These are phyloP conservation scores for Halteria grandinella DNA, from an alignment of 73 alveolate genomes.

Conservation along the genomic window DNA sequence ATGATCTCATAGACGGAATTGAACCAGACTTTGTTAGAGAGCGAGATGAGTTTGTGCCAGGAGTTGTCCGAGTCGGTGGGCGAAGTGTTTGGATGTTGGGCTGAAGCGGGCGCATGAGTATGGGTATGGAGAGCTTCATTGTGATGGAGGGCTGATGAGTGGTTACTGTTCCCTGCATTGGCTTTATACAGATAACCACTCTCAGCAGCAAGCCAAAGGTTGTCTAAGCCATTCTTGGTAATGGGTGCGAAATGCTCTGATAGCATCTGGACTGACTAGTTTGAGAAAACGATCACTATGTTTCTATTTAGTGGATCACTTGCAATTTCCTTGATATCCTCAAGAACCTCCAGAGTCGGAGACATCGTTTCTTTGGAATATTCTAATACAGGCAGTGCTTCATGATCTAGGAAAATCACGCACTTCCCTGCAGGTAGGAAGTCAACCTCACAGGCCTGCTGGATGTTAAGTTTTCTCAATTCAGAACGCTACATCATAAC, in stretches of 20 bases:
- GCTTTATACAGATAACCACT: conserved; percentile 71
- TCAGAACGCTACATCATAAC: conserved; percentile 1
- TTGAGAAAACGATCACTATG: conserved; percentile 9
- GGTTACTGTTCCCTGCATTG: too few species aligned
- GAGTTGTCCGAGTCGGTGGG: background rate
- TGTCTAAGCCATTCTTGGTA: too few species aligned
- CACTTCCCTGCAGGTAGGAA: background rate
- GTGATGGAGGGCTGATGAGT: too few species aligned
- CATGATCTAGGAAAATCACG: conserved; percentile 42
- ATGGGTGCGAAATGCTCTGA: background rate
- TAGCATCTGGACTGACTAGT: background rate
- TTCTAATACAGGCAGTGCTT: conserved; percentile 37
- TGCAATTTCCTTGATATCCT: conserved; percentile 22
- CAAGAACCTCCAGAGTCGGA: conserved; percentile 10
- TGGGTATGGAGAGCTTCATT: too few species aligned
- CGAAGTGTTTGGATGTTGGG: background rate
- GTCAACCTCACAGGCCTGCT: conserved; percentile 23
- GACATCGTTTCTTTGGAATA: conserved; percentile 13
- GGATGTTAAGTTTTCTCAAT: conserved; percentile 21
- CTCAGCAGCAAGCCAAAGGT: conserved; percentile 75
- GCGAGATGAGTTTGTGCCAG: conserved; percentile 6
- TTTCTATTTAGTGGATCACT: conserved; percentile 24
- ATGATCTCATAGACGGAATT: conserved; percentile 64
- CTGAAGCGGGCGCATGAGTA: too few species aligned
- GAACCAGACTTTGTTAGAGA: conserved; percentile 57